phyloP scores from a whole-genome alignment of 129 eudicot genomes.

The Deinandra increscens region DNA sequence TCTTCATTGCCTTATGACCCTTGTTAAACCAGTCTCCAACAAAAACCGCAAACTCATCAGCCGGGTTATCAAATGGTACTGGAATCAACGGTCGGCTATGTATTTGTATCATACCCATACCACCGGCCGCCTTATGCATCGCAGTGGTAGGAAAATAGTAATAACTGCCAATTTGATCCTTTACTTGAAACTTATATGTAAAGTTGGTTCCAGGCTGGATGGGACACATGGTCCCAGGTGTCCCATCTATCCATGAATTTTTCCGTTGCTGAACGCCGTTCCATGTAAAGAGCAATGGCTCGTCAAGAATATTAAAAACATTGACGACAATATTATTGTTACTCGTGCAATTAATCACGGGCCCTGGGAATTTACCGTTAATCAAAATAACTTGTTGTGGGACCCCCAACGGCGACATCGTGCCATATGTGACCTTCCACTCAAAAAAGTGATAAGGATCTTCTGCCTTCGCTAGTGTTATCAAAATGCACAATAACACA shows the following conservation, averaged over 20 bases:
- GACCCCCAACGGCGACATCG: conserved; percentile 69
- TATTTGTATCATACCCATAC: conserved; percentile 52
- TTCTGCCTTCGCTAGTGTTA: conserved; percentile 43
- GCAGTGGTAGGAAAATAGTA: conserved; percentile 66
- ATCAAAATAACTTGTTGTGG: conserved; percentile 77
- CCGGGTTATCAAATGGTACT: conserved; percentile 67
- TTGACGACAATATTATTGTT: conserved; percentile 75
- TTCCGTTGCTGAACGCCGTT: conserved; percentile 85
- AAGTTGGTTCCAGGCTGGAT: conserved; percentile 71
- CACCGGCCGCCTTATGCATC: conserved; percentile 67
- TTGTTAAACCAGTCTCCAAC: conserved; percentile 91
- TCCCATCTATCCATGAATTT: conserved; percentile 88
- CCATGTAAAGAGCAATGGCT: conserved; percentile 79
- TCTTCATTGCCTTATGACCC: conserved; percentile 57
- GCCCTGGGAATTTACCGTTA: conserved; percentile 79
- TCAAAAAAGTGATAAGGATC: conserved; percentile 65
- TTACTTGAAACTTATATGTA: conserved; percentile 80
- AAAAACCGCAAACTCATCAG: conserved; percentile 56
- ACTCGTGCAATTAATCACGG: conserved; percentile 72
- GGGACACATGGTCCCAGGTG: conserved; percentile 87
- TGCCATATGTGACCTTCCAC: conserved; percentile 77
- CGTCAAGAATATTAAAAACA: conserved; percentile 70
- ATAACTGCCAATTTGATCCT: conserved; percentile 86
- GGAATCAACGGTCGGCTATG: conserved; percentile 75
- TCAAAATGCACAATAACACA: conserved; percentile 36